phyloP scores from a whole-genome alignment of 257 asterid genomes.

The Solanum gracilifrons region DNA sequence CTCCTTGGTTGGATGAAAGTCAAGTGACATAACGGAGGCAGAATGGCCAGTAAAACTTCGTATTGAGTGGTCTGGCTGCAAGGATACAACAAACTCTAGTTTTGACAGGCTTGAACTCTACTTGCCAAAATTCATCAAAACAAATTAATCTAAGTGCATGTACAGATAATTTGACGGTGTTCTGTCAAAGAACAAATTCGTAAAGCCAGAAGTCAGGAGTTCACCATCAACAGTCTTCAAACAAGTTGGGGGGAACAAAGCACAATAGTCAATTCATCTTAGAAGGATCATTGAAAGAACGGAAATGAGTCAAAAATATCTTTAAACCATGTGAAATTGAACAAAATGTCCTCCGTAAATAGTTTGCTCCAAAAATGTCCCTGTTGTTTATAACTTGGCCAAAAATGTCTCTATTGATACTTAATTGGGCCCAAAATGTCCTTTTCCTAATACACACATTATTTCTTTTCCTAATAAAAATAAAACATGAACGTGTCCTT shows the following conservation, averaged over 20 bases:
- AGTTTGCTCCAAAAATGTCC: neutral
- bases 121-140: neutral
- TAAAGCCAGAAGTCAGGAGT: neutral
- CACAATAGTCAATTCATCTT: neutral
- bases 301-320: neutral
- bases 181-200: neutral
- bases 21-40: slow-evolving; percentile 22
- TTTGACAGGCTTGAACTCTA: neutral
- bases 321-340: neutral
- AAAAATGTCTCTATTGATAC: neutral
- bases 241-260: neutral
- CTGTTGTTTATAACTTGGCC: neutral
- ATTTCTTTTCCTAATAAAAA: neutral
- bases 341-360: neutral
- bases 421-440: neutral
- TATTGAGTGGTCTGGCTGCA: slow-evolving; percentile 18
- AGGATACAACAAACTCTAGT: neutral
- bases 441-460: neutral
- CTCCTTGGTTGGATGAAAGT: slow-evolving; percentile 27
- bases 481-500: neutral
- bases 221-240: neutral
- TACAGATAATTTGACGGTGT: neutral
- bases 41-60: slow-evolving; percentile 23
- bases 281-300: neutral
- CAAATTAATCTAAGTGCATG: neutral